Percentiles rank a stretch among this genome's conserved stretches.
Conservation (phyloP, 2,329 filamentous ascomycete species). For the Septoria petroselini region DNA sequence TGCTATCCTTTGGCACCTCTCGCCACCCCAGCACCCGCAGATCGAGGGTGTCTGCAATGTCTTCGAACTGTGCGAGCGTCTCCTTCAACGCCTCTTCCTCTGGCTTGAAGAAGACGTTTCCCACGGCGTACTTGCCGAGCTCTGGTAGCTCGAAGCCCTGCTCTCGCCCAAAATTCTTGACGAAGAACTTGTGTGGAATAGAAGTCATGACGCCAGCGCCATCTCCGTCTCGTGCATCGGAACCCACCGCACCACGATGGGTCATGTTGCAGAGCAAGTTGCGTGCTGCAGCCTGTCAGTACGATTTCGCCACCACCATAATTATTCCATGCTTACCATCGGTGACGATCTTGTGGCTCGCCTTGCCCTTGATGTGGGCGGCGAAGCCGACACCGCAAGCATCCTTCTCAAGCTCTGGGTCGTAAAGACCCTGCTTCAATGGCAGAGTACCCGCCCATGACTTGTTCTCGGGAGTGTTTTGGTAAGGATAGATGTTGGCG, state of each 20-base stretch:
- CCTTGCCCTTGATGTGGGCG: constrained; percentile 95
- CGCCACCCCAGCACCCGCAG: constrained; percentile 94
- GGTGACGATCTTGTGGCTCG: constrained; percentile 97
- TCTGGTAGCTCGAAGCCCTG: constrained; percentile 83
- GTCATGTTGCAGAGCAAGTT: constrained; percentile 99
- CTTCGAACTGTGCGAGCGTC: constrained; percentile 89
- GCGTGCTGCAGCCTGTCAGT: constrained; percentile 57
- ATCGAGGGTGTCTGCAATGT: constrained; percentile 82
- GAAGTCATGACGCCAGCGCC: constrained; percentile 99
- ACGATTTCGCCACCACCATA: background rate
- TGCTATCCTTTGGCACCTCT: constrained; percentile 90
- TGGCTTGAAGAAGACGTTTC: constrained; percentile 98
- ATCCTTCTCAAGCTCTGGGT: constrained; percentile 96
- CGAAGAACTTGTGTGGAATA: constrained; percentile 95
- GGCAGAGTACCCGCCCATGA: constrained; percentile 94
- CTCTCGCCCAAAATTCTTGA: constrained; percentile 96
- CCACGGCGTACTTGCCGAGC: constrained; percentile 89
- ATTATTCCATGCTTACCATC: constrained; percentile 66
- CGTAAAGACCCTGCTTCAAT: constrained; percentile 97
- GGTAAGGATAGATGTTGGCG: constrained; percentile 73
- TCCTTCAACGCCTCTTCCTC: constrained; percentile 85
- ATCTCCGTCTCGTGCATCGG: constrained; percentile 95
- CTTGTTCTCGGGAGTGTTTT: constrained; percentile 72
- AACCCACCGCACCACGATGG: constrained; percentile 96
- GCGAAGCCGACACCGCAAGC: constrained; percentile 98